A percentile compares a stretch with the other conserved stretches of the same genome.
phyloP scores from a whole-genome alignment of 345 rosid species.

The Draba incana region DNA sequence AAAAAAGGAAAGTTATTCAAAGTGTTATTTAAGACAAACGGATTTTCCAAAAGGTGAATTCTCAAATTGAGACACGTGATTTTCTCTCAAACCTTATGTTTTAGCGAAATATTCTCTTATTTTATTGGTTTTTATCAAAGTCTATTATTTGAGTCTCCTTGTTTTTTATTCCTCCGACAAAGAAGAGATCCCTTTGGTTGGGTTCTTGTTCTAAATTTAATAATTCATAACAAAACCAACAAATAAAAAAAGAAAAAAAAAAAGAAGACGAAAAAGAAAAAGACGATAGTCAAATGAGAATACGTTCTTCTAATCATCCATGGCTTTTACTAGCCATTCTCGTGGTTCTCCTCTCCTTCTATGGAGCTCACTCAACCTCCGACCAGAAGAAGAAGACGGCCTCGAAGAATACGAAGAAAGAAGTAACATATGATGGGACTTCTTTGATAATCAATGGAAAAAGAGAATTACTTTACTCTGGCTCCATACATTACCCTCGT shows the following conservation, averaged over 20 bases:
- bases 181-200: conserved; percentile 5
- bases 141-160: conserved; percentile 29
- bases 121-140: conserved; percentile 14
- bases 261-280: background rate
- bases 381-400: conserved; percentile 6
- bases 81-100: conserved; percentile 40
- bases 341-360: conserved; percentile 35
- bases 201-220: background rate
- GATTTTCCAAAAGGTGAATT: too few relatives aligned
- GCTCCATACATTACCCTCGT: conserved; percentile 49
- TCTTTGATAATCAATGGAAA: conserved; percentile 45
- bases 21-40: conserved; percentile 23
- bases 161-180: conserved; percentile 27
- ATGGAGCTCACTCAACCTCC: conserved; percentile 19
- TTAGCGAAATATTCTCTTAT: conserved; percentile 29
- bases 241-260: background rate
- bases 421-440: conserved; percentile 47
- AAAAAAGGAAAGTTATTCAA: conserved; percentile 13
- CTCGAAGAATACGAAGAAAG: conserved; percentile 23
- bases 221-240: background rate
- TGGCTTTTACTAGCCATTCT: conserved; percentile 41
- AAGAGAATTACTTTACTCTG: conserved; percentile 45
- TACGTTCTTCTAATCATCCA: conserved; percentile 25
- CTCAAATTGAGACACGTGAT: conserved; percentile 31
- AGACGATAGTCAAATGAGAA: conserved; percentile 29